These are phyloP conservation scores for Pugionium cornutum DNA, from an alignment of 345 rosid genomes.

Conservation along the genomic window DNA sequence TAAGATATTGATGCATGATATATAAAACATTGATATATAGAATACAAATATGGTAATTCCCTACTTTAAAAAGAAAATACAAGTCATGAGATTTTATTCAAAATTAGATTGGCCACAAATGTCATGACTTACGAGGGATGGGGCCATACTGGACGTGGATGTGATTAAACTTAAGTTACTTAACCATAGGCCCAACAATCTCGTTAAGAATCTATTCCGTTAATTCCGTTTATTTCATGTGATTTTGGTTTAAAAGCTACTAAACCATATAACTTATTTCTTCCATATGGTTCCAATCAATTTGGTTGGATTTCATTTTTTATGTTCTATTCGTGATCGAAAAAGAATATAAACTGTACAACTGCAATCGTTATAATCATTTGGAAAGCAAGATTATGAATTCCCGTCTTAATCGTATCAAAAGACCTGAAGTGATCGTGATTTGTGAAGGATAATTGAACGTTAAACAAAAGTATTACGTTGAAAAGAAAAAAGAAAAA, in stretches of 20 bases:
- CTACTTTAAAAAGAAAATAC: too few species aligned
- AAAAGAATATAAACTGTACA: not conserved
- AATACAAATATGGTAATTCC: too few species aligned
- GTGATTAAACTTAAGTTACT: not conserved
- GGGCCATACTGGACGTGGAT: not conserved
- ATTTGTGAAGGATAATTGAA: not conserved
- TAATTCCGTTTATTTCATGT: too few species aligned
- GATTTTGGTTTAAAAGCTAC: too few species aligned
- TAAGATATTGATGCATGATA: too few species aligned
- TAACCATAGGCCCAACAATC: constrained; percentile 10
- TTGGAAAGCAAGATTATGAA: constrained; percentile 2
- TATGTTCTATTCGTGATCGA: too few species aligned
- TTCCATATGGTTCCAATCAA: too few species aligned
- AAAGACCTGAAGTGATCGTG: constrained; percentile 19
- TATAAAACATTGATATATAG: too few species aligned
- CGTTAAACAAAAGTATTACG: constrained; percentile 19
- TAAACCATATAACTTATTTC: too few species aligned
- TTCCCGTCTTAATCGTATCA: not conserved
- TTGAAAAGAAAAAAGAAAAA: not conserved
- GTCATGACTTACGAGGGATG: not conserved
- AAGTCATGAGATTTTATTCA: too few species aligned
- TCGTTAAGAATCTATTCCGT: not conserved
- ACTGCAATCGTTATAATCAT: not conserved
- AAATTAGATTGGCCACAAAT: too few species aligned
- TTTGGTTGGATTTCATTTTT: too few species aligned